Conservation (phyloP, 192 early-diverging fungal species). For the Oehlia diaphana region DNA sequence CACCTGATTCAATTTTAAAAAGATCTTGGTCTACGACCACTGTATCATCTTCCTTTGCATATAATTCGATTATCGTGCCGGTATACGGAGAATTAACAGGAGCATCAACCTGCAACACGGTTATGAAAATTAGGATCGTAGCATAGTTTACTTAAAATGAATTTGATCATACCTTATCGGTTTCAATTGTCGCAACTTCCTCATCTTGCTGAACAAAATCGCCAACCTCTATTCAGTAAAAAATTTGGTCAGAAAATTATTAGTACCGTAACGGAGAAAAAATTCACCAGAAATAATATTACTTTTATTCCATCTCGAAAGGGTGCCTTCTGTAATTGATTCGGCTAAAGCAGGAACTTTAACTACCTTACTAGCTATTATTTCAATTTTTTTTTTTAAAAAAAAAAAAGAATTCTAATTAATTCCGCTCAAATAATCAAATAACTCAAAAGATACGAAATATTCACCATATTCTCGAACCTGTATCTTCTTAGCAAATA, state of each 20-base stretch:
- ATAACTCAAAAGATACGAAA: not conserved
- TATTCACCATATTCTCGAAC: not conserved
- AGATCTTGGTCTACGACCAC: conserved; percentile 91
- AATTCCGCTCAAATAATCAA: not conserved
- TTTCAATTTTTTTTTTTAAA: not conserved
- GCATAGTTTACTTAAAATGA: not conserved
- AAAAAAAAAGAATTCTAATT: not conserved
- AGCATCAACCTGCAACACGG: conserved; percentile 76
- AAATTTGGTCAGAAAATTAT: not conserved
- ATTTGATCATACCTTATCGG: conserved; percentile 81
- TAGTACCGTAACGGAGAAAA: too few relatives aligned
- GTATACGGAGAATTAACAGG: conserved; percentile 95
- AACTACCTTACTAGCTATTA: conserved; percentile 78
- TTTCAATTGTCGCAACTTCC: conserved; percentile 96
- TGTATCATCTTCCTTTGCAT: conserved; percentile 84
- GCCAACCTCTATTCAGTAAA: conserved; percentile 74
- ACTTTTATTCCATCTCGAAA: conserved; percentile 96
- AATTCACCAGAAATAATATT: conserved; percentile 16
- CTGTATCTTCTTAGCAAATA: not conserved
- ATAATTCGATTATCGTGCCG: conserved; percentile 83
- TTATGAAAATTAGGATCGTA: not conserved
- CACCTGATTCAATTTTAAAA: conserved; percentile 85
- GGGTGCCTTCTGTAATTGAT: conserved; percentile 96
- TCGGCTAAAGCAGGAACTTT: conserved; percentile 97
- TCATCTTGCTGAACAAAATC: conserved; percentile 95